phyloP scores from a whole-genome alignment of 2,329 filamentous ascomycete genomes.

The Sporothrix protearum region DNA sequence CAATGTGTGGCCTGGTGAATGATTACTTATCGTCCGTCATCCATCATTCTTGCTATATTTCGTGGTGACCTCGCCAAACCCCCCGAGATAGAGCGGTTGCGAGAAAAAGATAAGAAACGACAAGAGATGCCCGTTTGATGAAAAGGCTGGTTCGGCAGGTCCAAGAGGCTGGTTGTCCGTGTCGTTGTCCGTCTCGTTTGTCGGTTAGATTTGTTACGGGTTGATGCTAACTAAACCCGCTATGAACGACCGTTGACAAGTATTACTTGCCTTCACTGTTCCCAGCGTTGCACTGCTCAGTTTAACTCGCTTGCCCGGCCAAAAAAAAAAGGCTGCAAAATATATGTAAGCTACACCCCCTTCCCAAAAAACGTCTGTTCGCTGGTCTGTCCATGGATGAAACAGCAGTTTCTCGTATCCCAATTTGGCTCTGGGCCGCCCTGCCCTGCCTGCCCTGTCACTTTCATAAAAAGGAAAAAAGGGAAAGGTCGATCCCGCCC shows the following conservation, averaged over 20 bases:
- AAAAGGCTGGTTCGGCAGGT: neutral
- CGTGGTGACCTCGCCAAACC: neutral
- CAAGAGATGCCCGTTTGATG: neutral
- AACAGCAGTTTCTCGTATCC: constrained; percentile 46
- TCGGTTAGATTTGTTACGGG: neutral
- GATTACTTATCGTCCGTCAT: neutral
- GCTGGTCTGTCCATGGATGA: constrained; percentile 37
- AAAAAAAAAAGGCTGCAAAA: neutral
- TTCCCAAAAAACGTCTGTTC: constrained; percentile 25
- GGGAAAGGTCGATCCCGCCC: neutral
- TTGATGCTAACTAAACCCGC: neutral
- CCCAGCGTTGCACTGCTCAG: constrained; percentile 14
- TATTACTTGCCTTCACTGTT: neutral
- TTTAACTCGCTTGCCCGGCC: constrained; percentile 10
- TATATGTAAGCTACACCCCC: constrained; percentile 13
- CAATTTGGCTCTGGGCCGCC: constrained; percentile 36
- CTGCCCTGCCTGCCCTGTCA: constrained; percentile 7
- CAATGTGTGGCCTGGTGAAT: neutral
- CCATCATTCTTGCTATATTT: neutral
- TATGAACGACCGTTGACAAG: neutral
- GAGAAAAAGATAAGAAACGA: neutral
- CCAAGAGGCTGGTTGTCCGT: constrained; percentile 1
- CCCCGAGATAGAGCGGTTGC: constrained; percentile 6
- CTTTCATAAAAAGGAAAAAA: constrained; percentile 8
- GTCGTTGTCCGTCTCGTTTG: neutral